Conservation (phyloP, 2,329 filamentous ascomycete genomes). For the Nannizzia gypsea region DNA sequence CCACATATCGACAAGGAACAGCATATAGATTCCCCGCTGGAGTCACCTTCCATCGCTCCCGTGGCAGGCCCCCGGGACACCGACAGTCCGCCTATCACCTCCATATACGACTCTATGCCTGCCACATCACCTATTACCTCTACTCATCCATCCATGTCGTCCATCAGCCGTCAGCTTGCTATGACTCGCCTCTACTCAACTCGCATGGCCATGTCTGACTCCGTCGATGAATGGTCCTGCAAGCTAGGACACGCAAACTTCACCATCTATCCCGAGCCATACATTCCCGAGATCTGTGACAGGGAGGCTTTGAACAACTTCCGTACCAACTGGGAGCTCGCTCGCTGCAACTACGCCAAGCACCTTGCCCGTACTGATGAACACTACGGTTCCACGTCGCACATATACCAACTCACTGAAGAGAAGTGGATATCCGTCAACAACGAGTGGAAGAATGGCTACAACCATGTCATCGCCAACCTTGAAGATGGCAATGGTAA, state of each 20-base stretch:
- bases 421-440: slow-evolving; percentile 81
- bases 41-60: slow-evolving; percentile 70
- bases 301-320: slow-evolving; percentile 52
- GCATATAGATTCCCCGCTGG: slow-evolving; percentile 64
- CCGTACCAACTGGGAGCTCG: slow-evolving; percentile 68
- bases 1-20: slow-evolving; percentile 39
- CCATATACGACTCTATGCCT: slow-evolving; percentile 37
- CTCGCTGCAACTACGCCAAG: slow-evolving; percentile 76
- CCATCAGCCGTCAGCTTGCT: slow-evolving; percentile 48
- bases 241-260: slow-evolving; percentile 89
- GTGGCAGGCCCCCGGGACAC: slow-evolving; percentile 33
- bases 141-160: slow-evolving; percentile 63
- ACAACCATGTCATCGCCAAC: slow-evolving; percentile 52
- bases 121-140: slow-evolving; percentile 57
- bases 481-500: slow-evolving; percentile 28
- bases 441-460: slow-evolving; percentile 56
- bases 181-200: slow-evolving; percentile 37
- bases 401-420: slow-evolving; percentile 73
- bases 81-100: slow-evolving; percentile 38
- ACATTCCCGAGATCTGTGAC: slow-evolving; percentile 53
- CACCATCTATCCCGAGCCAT: slow-evolving; percentile 71
- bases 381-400: slow-evolving; percentile 81
- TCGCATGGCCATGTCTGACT: slow-evolving; percentile 52
- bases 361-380: slow-evolving; percentile 79
- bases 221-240: slow-evolving; percentile 68